Conservation (phyloP, 768 basidiomycete species). For the Amanita molliuscula region DNA sequence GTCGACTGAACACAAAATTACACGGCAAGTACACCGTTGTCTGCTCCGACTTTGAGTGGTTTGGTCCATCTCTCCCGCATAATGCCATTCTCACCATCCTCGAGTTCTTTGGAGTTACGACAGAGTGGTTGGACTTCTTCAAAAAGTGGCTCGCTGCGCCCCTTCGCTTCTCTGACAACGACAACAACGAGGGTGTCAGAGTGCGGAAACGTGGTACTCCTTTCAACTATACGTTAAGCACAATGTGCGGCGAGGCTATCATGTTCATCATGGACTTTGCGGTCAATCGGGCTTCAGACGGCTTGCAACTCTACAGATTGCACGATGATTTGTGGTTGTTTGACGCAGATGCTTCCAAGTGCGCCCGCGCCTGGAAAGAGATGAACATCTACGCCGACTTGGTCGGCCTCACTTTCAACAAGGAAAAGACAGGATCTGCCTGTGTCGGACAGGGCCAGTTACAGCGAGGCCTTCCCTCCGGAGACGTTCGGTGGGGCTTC, state of each 20-base stretch:
- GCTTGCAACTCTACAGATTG: constrained; percentile 32
- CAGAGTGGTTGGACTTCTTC: constrained; percentile 18
- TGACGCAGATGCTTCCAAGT: constrained; percentile 21
- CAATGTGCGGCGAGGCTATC: constrained; percentile 23
- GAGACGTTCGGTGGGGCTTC: constrained; percentile 31
- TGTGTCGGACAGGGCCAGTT: constrained; percentile 17
- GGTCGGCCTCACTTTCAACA: constrained; percentile 30
- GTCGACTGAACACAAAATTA: constrained; percentile 25
- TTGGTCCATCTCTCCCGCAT: constrained; percentile 31
- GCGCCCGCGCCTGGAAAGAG: constrained; percentile 27
- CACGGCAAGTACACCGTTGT: constrained; percentile 24
- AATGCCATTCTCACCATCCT: constrained; percentile 22
- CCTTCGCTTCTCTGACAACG: constrained; percentile 22
- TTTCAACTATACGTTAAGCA: constrained; percentile 28
- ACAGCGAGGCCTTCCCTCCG: constrained; percentile 16
- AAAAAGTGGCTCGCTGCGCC: constrained; percentile 22
- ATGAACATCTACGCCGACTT: constrained; percentile 31
- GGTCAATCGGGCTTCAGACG: constrained; percentile 30
- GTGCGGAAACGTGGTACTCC: constrained; percentile 32
- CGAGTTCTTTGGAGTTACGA: constrained; percentile 16
- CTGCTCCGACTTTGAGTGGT: constrained; percentile 34
- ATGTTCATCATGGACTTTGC: constrained; percentile 38
- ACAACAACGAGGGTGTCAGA: constrained; percentile 16
- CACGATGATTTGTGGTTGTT: constrained; percentile 39
- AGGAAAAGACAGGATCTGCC: constrained; percentile 30